Evolutionary conservation across 768 basidiomycete species (phyloP).

Genomic region (Lyophyllum semitale): DNA sequence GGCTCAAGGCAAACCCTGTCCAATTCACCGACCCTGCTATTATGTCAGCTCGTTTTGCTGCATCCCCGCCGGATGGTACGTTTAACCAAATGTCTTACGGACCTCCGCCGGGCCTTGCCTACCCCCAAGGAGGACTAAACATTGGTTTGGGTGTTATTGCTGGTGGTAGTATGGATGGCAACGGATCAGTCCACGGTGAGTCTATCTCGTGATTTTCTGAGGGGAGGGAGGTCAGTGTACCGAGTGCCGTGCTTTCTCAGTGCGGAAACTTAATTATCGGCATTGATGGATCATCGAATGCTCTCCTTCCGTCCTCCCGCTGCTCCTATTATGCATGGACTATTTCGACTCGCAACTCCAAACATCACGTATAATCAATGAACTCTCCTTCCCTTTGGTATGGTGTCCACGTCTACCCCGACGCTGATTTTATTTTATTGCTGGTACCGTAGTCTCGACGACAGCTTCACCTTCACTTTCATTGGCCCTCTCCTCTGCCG

Average conservation of each 20-base stretch:
- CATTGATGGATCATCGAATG: conserved; percentile 55
- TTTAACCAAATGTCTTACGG: conserved; percentile 44
- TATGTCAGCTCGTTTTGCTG: conserved; percentile 71
- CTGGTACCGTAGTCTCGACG: conserved; percentile 40
- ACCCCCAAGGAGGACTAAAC: conserved; percentile 32
- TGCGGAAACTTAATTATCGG: conserved; percentile 79
- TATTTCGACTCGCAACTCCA: conserved; percentile 36
- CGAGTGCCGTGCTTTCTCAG: conserved; percentile 88
- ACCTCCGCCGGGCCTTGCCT: conserved; percentile 70
- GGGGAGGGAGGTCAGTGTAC: conserved; percentile 90
- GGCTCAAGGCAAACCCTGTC: conserved; percentile 29
- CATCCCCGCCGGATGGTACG: conserved; percentile 34
- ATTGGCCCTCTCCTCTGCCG: conserved; percentile 61
- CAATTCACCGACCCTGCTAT: conserved; percentile 78
- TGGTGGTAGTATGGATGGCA: conserved; percentile 28
- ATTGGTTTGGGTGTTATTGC: conserved; percentile 25
- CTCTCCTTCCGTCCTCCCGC: conserved; percentile 32
- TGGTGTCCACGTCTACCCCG: conserved; percentile 51
- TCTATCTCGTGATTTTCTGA: conserved; percentile 48
- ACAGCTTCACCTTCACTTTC: conserved; percentile 52
- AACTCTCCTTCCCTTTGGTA: conserved; percentile 50
- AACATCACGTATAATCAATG: conserved; percentile 27
- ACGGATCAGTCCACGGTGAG: conserved; percentile 66
- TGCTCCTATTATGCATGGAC: conserved; percentile 35
- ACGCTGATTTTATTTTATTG: conserved; percentile 51